Base-by-base conservation (phyloP, 768 basidiomycete species). In the Xerocomus potaroensis region DNA sequence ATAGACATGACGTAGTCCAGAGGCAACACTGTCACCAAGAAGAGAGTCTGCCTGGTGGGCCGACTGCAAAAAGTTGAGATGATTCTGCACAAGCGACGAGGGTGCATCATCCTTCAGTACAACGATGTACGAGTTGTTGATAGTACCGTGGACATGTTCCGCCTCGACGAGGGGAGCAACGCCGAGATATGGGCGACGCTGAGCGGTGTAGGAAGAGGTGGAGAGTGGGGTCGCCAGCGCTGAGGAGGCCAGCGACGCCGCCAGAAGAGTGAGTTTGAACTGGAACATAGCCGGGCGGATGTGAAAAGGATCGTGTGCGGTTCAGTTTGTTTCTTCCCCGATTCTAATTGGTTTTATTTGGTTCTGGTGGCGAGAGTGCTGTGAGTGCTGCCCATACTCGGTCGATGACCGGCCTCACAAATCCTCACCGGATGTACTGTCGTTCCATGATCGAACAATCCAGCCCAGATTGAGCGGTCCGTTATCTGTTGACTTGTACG, bases 61-160 rank as follows among this genome's bases (percentile, higher is more conserved):
- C n/a, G 64, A 67, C 62, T 84, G 71, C 42, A 96, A 69, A 68
- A 87, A 83, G 65, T 84, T 84, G 67, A 92, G 68, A 64, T 95
- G 92, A 67, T 84, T 87, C 58, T 79, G 69, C 64, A 85, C 72
- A 32, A 83, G 69, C 15, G 72, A 65, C 8, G 74, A 58, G 5
- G 81, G 72, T 11, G 84, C 53, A 47, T 79, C 82, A 49, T 82
- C 75, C 76, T 90, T 91, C 53, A 98, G 75, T 63, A 92, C 77
- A 65, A 98, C 80, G 53, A 98, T 91, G 72, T 97, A 98, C n/a
- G 90, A 88, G 74, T 94, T 86, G 72, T 87, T 83, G 64, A 94
- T 71, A 47, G 79, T 72, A 42, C 83, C 81, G 67, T 87, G 81
- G 43, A 80, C 77, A 60, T 86, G 83, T 51, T 79, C 69, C 31